These are phyloP conservation scores for Phialocephala sp. DNA, from an alignment of 2,329 filamentous ascomycete species.

Conservation along the genomic window DNA sequence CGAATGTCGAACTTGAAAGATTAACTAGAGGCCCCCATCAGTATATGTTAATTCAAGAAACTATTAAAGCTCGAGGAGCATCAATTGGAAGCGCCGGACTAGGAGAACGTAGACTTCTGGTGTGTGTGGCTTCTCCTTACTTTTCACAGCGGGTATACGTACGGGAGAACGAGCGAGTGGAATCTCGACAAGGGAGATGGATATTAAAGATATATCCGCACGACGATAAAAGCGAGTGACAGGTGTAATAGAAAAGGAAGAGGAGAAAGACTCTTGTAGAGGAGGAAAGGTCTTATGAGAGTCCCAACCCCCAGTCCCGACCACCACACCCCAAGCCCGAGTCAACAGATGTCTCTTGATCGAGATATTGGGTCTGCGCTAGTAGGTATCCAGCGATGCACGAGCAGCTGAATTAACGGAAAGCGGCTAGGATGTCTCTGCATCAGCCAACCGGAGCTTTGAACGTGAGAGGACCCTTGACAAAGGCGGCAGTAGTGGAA, in stretches of 20 bases:
- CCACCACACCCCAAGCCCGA: conserved; percentile 21
- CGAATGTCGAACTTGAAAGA: conserved; percentile 7
- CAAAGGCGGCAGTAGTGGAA: conserved; percentile 20
- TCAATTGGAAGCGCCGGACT: neutral
- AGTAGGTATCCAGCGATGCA: conserved; percentile 20
- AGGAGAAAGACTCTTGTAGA: conserved; percentile 9
- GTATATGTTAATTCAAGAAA: neutral
- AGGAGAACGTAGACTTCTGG: neutral
- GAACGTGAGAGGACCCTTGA: conserved; percentile 5
- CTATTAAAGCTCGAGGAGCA: neutral
- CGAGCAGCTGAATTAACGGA: conserved; percentile 21
- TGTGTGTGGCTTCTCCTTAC: conserved; percentile 6
- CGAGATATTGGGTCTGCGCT: conserved; percentile 22
- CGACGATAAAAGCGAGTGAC: conserved; percentile 19
- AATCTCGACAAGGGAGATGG: neutral
- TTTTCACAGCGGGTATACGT: conserved; percentile 3
- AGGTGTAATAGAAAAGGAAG: conserved; percentile 12
- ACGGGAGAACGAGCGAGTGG: neutral
- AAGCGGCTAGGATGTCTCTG: conserved; percentile 13
- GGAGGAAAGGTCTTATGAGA: conserved; percentile 21
- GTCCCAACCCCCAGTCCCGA: conserved; percentile 20
- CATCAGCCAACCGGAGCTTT: conserved; percentile 28
- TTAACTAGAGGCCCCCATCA: conserved; percentile 17
- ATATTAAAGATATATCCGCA: conserved; percentile 9
- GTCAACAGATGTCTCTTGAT: conserved; percentile 27